Evolutionary conservation across 306 rosid genomes (phyloP), one percentile per base, ranked within the genome.

Genomic region (Alnus rubra): DNA sequence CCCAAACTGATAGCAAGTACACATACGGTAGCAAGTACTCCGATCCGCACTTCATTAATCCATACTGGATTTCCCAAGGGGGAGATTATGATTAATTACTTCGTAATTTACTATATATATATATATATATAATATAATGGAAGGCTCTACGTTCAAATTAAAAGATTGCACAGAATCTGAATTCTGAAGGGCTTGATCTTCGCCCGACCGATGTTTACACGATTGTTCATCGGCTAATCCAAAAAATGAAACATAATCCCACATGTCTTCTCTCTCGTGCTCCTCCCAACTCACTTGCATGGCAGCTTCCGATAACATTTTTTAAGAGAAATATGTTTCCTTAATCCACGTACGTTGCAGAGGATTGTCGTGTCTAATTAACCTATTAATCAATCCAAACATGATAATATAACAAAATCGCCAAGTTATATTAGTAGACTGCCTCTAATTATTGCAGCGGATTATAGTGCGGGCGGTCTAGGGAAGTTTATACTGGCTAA

Each of bases 221-320:
- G 69, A 67, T 30, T 69, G 47, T 84, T 39, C 77, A 67, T 67
- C 42, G 39, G 49, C 72, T 69, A 15, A 58, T 33, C 67, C 23
- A 49, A 49, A 75, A 55, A 10, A 56, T 9, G 51, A 56, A 79
- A 56, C 86, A 78, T 11, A 78, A 82, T 82, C 81, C 86, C 83
- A 71, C 86, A 75, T 75, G 84, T 78, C 82, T 76, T 71, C 77
- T 79, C 37, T 23, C 84, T 85, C 76, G 86, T 82, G 88, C 81
- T 85, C 56, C 84, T 70, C 81, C 71, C 76, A 67, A 67, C 31
- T 84, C 74, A 45, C 75, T 79, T 74, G 59, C 58, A 11, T 13
- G 11, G 54, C 58, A 71, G 56, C 58, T 49, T 49, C 75, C 54
- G 2, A 5, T 71, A 71, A 12, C 56, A 49, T 71, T 30, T 67